A percentile compares a stretch with the other conserved stretches of the same genome.
Evolutionary conservation across 208 protist species (phyloP).

Genomic region (Vickermania spadyakhi): DNA sequence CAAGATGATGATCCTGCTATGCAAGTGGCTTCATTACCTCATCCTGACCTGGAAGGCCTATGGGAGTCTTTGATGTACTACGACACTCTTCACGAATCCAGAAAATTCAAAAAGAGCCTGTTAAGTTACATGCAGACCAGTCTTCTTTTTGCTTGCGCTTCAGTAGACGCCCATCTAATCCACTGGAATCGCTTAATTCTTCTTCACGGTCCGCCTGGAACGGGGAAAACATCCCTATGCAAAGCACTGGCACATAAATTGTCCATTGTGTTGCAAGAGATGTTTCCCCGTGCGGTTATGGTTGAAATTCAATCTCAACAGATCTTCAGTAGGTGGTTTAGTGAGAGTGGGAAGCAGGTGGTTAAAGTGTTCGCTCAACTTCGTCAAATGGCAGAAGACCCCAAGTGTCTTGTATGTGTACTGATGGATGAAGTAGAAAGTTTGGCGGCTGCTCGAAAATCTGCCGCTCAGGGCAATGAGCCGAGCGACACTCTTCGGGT

Average conservation of each 20-base stretch:
- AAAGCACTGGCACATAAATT: slow-evolving; percentile 82
- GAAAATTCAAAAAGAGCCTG: slow-evolving; percentile 79
- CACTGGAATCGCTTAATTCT: slow-evolving; percentile 78
- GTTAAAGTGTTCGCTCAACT: slow-evolving; percentile 90
- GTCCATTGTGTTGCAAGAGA: slow-evolving; percentile 33
- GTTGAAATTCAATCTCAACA: slow-evolving; percentile 95
- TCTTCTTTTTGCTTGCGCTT: slow-evolving; percentile 75
- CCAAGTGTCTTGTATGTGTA: slow-evolving; percentile 67
- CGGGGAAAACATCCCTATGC: slow-evolving; percentile 92
- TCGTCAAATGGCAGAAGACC: slow-evolving; percentile 42
- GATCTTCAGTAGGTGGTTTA: slow-evolving; percentile 96
- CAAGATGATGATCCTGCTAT: slow-evolving; percentile 23
- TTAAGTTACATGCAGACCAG: slow-evolving; percentile 86
- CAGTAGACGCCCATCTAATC: slow-evolving; percentile 73
- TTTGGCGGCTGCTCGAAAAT: slow-evolving; percentile 84
- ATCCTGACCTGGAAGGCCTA: slow-evolving; percentile 58
- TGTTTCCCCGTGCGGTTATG: slow-evolving; percentile 44
- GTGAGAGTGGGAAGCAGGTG: slow-evolving; percentile 96
- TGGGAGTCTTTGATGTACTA: slow-evolving; percentile 88
- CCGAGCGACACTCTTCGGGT: slow-evolving; percentile 94
- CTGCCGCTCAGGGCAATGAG: slow-evolving; percentile 86
- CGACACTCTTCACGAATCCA: slow-evolving; percentile 29
- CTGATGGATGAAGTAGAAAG: slow-evolving; percentile 97
- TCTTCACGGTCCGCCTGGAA: slow-evolving; percentile 91
- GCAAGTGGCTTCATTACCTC: slow-evolving; percentile 47